Evolutionary conservation across 1,284 basidiomycete species (phyloP).

Genomic region (Malassezia pachydermatis): DNA sequence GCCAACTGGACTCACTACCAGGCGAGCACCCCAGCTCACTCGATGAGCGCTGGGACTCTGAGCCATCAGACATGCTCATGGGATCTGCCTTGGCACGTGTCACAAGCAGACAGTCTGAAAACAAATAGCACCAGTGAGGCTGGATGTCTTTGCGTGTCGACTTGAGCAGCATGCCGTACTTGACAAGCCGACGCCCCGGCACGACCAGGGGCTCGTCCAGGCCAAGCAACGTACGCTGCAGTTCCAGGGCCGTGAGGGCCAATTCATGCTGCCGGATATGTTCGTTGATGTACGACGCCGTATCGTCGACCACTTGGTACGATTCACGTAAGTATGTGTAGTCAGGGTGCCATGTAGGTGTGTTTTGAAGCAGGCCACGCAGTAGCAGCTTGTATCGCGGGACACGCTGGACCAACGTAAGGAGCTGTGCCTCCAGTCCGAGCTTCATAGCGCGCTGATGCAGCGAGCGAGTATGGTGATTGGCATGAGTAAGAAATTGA

Average conservation of each 20-base stretch:
- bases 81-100: slow-evolving; percentile 49
- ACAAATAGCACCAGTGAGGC: slow-evolving; percentile 43
- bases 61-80: slow-evolving; percentile 59
- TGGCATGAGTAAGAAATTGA: slow-evolving; percentile 35
- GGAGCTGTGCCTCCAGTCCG: slow-evolving; percentile 42
- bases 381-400: slow-evolving; percentile 43
- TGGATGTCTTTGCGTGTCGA: slow-evolving; percentile 43
- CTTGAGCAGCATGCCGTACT: slow-evolving; percentile 39
- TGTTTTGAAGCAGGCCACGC: slow-evolving; percentile 35
- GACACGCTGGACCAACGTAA: slow-evolving; percentile 46
- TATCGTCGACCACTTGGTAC: slow-evolving; percentile 33
- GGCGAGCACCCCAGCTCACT: slow-evolving; percentile 12
- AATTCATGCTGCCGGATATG: slow-evolving; percentile 45
- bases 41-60: slow-evolving; percentile 59
- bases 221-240: slow-evolving; percentile 37
- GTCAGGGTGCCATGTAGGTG: slow-evolving; percentile 35
- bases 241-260: slow-evolving; percentile 35
- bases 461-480: slow-evolving; percentile 18
- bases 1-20: background rate
- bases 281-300: slow-evolving; percentile 42
- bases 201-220: slow-evolving; percentile 38
- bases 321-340: slow-evolving; percentile 24
- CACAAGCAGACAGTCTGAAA: slow-evolving; percentile 44
- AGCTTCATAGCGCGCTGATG: slow-evolving; percentile 34
- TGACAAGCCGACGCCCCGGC: slow-evolving; percentile 38